phyloP scores from a whole-genome alignment of 1,284 basidiomycete genomes.

The Microbotryum intermedium region DNA sequence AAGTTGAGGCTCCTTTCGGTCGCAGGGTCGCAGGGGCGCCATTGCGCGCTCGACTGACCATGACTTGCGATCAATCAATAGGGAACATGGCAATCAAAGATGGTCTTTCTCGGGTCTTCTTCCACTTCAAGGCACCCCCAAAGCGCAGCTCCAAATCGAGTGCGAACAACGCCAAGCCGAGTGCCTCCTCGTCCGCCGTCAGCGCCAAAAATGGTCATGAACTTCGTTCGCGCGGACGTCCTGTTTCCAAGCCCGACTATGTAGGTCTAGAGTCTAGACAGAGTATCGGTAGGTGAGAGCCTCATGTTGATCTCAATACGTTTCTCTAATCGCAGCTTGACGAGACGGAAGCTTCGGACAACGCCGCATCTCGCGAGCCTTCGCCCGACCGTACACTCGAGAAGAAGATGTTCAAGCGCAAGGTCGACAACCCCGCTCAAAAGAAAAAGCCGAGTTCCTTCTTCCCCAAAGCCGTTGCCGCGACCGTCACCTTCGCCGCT shows the following conservation, averaged over 20 bases:
- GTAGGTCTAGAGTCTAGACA: not conserved
- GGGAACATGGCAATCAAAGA: conserved; percentile 5
- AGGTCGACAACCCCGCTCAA: not conserved
- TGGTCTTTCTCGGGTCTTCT: conserved; percentile 3
- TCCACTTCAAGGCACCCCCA: conserved; percentile 6
- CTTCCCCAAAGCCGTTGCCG: not conserved
- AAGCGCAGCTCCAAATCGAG: not conserved
- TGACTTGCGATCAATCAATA: too few species aligned
- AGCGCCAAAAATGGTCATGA: not conserved
- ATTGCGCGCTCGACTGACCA: too few species aligned
- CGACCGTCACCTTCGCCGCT: not conserved
- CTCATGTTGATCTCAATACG: not conserved
- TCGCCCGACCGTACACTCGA: not conserved
- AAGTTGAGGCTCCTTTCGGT: too few species aligned
- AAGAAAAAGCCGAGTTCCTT: conserved; percentile 1
- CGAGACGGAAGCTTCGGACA: conserved; percentile 1
- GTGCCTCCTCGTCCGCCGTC: not conserved
- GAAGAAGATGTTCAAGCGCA: not conserved
- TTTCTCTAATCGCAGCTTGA: not conserved
- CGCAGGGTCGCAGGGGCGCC: too few species aligned
- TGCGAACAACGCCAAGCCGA: not conserved
- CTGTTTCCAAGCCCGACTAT: not conserved
- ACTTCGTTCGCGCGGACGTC: not conserved
- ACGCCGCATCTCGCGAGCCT: not conserved
- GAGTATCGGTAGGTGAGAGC: too few species aligned